Conservation (phyloP, 139 green algal genomes). For the Chlamydomonas sp. region DNA sequence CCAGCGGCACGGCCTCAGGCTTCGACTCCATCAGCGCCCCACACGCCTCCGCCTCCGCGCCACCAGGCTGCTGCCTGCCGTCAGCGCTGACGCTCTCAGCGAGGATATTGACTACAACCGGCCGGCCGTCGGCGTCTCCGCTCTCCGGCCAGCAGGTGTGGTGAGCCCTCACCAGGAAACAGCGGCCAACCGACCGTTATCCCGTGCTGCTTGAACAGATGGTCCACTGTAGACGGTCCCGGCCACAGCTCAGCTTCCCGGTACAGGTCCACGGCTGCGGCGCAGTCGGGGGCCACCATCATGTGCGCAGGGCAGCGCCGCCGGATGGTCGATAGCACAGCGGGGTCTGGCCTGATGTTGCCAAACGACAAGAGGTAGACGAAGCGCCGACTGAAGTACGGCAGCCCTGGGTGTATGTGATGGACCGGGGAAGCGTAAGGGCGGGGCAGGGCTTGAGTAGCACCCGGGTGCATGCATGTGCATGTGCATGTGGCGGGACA, state of each 20-base stretch:
- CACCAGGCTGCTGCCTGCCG: background rate
- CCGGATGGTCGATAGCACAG: background rate
- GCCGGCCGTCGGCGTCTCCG: background rate
- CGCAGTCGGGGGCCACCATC: background rate
- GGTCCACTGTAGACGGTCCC: background rate
- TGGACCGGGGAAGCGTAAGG: no score
- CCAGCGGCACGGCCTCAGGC: background rate
- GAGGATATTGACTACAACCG: conserved; percentile 13
- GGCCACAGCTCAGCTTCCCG: background rate
- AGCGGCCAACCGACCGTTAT: conserved; percentile 1
- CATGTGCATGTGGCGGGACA: no score
- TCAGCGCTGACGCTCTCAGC: background rate
- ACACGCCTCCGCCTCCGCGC: background rate
- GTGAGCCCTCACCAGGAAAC: conserved; percentile 6
- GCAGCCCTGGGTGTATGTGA: no score
- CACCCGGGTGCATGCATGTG: no score
- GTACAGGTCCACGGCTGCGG: background rate
- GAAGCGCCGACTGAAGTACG: background rate
- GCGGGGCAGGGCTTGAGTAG: no score
- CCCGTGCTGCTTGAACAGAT: conserved; percentile 10
- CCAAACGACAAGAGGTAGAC: background rate
- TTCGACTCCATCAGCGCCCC: background rate
- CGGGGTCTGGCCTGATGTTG: background rate
- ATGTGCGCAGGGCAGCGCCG: background rate
- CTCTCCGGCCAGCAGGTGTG: background rate